phyloP scores from a whole-genome alignment of 148 eudicot species.

The Silene uniflora region DNA sequence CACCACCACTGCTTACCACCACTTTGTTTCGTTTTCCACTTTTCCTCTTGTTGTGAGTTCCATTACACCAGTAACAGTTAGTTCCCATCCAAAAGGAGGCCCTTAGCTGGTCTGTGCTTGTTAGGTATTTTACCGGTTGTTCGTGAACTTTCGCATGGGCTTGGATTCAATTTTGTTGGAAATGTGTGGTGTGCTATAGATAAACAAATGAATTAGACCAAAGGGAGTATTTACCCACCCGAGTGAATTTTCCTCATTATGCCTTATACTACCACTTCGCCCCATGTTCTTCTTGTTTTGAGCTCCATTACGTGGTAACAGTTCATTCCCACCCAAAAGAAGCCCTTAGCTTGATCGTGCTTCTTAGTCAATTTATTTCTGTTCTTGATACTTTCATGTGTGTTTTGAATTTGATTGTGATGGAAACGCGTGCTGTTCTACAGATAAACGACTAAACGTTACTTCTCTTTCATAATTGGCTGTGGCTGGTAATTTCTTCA shows the following conservation, averaged over 20 bases:
- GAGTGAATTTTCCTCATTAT: too few species aligned
- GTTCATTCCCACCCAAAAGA: background rate
- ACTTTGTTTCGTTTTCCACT: background rate
- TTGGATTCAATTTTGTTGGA: background rate
- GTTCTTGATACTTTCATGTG: background rate
- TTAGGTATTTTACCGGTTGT: background rate
- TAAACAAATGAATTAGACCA: too few species aligned
- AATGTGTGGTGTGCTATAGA: background rate
- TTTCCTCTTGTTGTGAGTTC: background rate
- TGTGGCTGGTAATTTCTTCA: background rate
- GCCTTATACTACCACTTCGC: background rate
- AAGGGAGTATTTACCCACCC: too few species aligned
- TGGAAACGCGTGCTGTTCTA: background rate
- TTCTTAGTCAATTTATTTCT: slow-evolving; percentile 2
- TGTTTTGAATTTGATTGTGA: background rate
- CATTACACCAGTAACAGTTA: background rate
- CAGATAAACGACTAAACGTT: background rate
- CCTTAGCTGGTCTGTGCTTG: background rate
- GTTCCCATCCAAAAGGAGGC: background rate
- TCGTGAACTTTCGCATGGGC: background rate
- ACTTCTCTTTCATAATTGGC: background rate
- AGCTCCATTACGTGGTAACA: background rate
- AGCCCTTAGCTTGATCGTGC: background rate
- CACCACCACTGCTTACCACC: background rate
- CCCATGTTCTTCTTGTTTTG: background rate